These are phyloP conservation scores for Ogataea siamensis DNA, from an alignment of 805 yeast species.

Conservation along the genomic window DNA sequence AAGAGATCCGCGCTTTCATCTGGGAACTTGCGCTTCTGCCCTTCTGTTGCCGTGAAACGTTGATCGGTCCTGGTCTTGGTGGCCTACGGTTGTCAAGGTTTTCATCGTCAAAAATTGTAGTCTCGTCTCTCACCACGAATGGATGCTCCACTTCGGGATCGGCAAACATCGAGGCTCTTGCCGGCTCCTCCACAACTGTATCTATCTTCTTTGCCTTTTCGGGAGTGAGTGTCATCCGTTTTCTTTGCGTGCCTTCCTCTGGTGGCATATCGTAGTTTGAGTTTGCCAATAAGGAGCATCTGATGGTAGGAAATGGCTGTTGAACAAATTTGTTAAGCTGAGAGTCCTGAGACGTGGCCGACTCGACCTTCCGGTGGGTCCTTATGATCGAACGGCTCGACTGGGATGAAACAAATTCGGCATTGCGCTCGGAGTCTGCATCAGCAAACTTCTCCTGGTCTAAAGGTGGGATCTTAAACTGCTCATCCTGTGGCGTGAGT, in stretches of 20 bases:
- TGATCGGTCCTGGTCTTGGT: conserved; percentile 8
- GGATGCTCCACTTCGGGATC: conserved; percentile 28
- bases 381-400: conserved; percentile 21
- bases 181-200: conserved; percentile 5
- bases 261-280: conserved; percentile 30
- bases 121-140: conserved; percentile 8
- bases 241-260: conserved; percentile 18
- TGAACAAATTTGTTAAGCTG: conserved; percentile 20
- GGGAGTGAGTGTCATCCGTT: conserved; percentile 28
- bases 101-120: conserved; percentile 24
- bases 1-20: conserved; percentile 14
- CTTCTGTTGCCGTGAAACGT: conserved; percentile 5
- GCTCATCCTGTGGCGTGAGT: conserved; percentile 23
- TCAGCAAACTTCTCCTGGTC: conserved; percentile 30
- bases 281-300: conserved; percentile 30
- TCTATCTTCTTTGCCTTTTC: conserved; percentile 20
- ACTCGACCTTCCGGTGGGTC: conserved; percentile 31
- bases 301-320: conserved; percentile 22
- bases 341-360: conserved; percentile 25
- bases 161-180: conserved; percentile 24
- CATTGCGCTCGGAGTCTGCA: conserved; percentile 24
- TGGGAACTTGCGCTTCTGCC: conserved; percentile 1
- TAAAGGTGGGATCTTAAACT: conserved; percentile 9
- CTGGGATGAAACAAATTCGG: conserved; percentile 8
- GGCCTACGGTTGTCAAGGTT: not conserved